Conservation (phyloP, 768 basidiomycete species). For the Lactarius tabidus region DNA sequence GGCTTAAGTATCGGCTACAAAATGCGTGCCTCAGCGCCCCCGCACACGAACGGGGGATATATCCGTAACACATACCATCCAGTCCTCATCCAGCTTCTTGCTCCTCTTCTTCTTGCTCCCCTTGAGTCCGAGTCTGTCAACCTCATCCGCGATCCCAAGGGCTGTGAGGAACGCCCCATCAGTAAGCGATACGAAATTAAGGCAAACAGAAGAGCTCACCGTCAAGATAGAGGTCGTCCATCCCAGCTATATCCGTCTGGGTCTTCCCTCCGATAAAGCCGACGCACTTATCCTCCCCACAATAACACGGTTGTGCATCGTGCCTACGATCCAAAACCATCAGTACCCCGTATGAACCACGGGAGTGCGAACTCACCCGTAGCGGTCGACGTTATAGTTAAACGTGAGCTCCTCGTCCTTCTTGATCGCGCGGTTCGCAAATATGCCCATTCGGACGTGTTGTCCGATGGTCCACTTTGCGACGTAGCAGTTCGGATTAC, state of each 20-base stretch:
- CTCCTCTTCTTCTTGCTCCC: conserved; percentile 86
- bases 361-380: conserved; percentile 61
- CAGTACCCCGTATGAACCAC: not conserved
- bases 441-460: conserved; percentile 95
- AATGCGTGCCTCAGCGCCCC: conserved; percentile 2
- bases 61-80: conserved; percentile 50
- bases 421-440: conserved; percentile 76
- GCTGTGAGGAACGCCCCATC: conserved; percentile 43
- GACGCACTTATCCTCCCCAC: conserved; percentile 92
- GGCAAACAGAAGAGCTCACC: conserved; percentile 41
- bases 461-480: conserved; percentile 95
- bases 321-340: conserved; percentile 49
- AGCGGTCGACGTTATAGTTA: conserved; percentile 99
- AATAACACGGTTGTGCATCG: conserved; percentile 91
- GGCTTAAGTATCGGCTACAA: conserved; percentile 74
- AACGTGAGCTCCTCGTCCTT: conserved; percentile 91
- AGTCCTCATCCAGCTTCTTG: conserved; percentile 93
- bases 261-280: conserved; percentile 98
- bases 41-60: conserved; percentile 1
- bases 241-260: conserved; percentile 90
- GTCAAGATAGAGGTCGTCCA: conserved; percentile 94
- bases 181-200: not conserved
- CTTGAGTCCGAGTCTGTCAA: conserved; percentile 76
- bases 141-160: conserved; percentile 90
- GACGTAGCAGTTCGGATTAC: conserved; percentile 95